These are phyloP conservation scores for Lentinula sp. DNA, from an alignment of 768 basidiomycete species.

Conservation along the genomic window DNA sequence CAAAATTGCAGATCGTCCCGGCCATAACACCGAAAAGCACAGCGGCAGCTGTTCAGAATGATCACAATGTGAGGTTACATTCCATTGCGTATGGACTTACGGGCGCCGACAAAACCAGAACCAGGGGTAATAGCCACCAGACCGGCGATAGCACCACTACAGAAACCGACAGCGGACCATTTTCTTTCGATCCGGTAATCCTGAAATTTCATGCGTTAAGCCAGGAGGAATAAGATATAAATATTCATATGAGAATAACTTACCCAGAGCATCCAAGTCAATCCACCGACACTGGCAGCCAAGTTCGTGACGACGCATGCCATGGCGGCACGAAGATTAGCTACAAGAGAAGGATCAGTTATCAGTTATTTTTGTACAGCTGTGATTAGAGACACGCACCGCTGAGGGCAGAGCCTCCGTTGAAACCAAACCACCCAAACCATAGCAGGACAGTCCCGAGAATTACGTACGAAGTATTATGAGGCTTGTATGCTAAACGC, in stretches of 20 bases:
- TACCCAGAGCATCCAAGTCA: conserved; percentile 92
- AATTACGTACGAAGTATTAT: conserved; percentile 89
- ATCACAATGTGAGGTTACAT: neutral
- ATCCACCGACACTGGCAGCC: conserved; percentile 80
- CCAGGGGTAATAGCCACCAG: conserved; percentile 87
- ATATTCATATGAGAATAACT: conserved; percentile 8
- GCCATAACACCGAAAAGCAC: conserved; percentile 83
- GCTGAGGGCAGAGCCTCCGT: conserved; percentile 85
- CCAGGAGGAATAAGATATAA: neutral
- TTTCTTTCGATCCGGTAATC: conserved; percentile 92
- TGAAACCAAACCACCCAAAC: conserved; percentile 97
- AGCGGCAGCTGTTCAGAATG: conserved; percentile 53
- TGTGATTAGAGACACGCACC: conserved; percentile 17
- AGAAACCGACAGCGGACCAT: conserved; percentile 93
- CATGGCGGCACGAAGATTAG: conserved; percentile 81
- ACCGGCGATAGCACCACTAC: conserved; percentile 89
- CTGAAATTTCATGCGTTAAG: conserved; percentile 19
- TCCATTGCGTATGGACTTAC: conserved; percentile 31
- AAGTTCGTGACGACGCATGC: conserved; percentile 94
- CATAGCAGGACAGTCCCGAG: conserved; percentile 93
- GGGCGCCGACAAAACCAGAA: conserved; percentile 75
- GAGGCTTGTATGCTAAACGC: conserved; percentile 86
- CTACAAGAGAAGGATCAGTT: neutral
- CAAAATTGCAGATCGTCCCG: conserved; percentile 85
- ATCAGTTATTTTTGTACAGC: neutral